phyloP scores from a whole-genome alignment of 768 basidiomycete genomes.

The Dentipellis fragilis region DNA sequence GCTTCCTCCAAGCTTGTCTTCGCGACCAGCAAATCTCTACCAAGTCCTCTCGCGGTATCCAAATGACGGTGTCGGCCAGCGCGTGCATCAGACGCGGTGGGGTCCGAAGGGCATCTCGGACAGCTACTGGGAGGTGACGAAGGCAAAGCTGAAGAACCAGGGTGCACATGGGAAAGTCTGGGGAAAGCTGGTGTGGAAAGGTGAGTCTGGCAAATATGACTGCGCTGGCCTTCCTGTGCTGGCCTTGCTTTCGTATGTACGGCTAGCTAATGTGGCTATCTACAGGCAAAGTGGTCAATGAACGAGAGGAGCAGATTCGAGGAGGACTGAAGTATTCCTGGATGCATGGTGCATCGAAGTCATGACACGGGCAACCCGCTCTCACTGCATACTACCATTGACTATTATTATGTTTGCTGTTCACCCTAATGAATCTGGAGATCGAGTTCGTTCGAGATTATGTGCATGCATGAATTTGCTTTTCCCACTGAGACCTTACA shows the following conservation, averaged over 20 bases:
- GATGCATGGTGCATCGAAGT: slow-evolving; percentile 44
- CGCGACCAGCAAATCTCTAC: slow-evolving; percentile 55
- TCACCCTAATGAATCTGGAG: not conserved
- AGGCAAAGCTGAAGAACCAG: slow-evolving; percentile 58
- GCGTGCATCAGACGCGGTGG: slow-evolving; percentile 71
- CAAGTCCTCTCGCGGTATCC: slow-evolving; percentile 64
- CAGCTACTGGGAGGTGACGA: slow-evolving; percentile 71
- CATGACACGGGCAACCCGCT: not conserved
- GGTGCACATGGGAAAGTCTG: slow-evolving; percentile 76
- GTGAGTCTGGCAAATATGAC: slow-evolving; percentile 28
- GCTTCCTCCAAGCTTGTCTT: slow-evolving; percentile 51
- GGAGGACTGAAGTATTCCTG: slow-evolving; percentile 72
- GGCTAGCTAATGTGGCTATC: not conserved
- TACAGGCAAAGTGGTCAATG: slow-evolving; percentile 52
- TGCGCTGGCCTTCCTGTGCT: too few species aligned
- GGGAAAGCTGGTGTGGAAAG: slow-evolving; percentile 74
- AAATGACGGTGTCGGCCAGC: slow-evolving; percentile 53
- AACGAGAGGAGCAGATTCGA: slow-evolving; percentile 50
- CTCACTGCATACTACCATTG: too few species aligned
- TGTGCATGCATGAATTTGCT: not conserved
- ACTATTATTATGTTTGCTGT: too few species aligned
- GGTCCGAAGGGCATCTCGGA: slow-evolving; percentile 49
- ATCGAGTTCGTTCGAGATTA: not conserved
- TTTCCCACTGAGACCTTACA: too few species aligned
- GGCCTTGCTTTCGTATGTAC: not conserved